These are phyloP conservation scores for Rhynchosporium graminicola DNA, from an alignment of 2,329 filamentous ascomycete genomes.

Conservation along the genomic window DNA sequence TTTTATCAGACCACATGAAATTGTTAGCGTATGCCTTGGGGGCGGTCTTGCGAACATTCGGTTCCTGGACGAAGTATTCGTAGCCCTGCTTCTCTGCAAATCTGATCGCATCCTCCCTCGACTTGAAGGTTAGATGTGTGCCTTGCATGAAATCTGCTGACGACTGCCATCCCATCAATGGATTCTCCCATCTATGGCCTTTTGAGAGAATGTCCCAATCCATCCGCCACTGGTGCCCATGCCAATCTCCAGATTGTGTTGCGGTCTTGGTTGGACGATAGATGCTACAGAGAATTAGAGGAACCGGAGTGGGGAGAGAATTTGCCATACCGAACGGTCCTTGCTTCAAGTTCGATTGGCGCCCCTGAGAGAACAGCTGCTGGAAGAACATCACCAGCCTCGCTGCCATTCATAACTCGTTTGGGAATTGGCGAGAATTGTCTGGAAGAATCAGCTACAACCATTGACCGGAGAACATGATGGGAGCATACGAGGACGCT, in stretches of 20 bases:
- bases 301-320: neutral
- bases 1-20: conserved; percentile 81
- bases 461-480: neutral
- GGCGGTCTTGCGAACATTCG: conserved; percentile 79
- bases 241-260: conserved; percentile 91
- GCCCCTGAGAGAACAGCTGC: conserved; percentile 90
- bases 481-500: conserved; percentile 75
- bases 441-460: conserved; percentile 51
- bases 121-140: conserved; percentile 85
- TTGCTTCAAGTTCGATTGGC: conserved; percentile 88
- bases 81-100: conserved; percentile 99
- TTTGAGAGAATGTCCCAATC: conserved; percentile 95
- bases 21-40: conserved; percentile 98
- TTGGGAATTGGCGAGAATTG: conserved; percentile 90
- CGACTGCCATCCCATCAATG: conserved; percentile 97
- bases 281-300: conserved; percentile 61
- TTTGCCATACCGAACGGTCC: conserved; percentile 78
- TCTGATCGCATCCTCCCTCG: conserved; percentile 88
- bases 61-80: conserved; percentile 98
- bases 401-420: conserved; percentile 86
- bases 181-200: conserved; percentile 98
- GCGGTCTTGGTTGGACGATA: conserved; percentile 91
- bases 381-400: conserved; percentile 71
- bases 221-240: conserved; percentile 87
- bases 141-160: conserved; percentile 95